A percentile compares a stretch with the other conserved stretches of the same genome.
These are phyloP conservation scores for Fusarium redolens DNA, from an alignment of 2,329 filamentous ascomycete genomes.

Conservation along the genomic window DNA sequence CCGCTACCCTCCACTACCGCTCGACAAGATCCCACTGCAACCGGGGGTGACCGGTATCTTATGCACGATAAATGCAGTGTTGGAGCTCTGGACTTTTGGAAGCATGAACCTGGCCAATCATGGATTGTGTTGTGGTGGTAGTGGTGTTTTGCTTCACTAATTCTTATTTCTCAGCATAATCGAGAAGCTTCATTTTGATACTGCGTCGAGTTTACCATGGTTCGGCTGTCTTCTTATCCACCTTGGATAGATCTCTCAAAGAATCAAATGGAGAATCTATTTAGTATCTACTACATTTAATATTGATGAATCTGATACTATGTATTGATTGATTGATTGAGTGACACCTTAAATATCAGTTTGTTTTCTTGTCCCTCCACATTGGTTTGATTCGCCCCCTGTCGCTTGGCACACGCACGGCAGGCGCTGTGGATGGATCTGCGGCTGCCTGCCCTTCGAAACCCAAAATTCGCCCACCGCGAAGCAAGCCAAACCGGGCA, in stretches of 20 bases:
- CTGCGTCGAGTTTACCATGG: not conserved
- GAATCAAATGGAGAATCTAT: not conserved
- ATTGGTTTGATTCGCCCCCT: constrained; percentile 14
- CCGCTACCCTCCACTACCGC: constrained; percentile 1
- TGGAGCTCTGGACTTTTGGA: constrained; percentile 21
- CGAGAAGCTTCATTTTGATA: not conserved
- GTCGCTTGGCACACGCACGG: constrained; percentile 23
- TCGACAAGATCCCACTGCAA: constrained; percentile 23
- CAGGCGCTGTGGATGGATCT: constrained; percentile 15
- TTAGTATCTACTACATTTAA: too few species aligned
- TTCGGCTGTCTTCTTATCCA: not conserved
- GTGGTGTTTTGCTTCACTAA: constrained; percentile 37
- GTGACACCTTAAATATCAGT: not conserved
- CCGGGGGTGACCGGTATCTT: constrained; percentile 25
- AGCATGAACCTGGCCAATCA: constrained; percentile 22
- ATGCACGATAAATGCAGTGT: constrained; percentile 36
- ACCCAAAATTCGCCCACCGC: constrained; percentile 32
- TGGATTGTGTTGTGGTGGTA: not conserved
- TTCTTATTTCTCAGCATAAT: constrained; percentile 36
- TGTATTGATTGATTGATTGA: not conserved
- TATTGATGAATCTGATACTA: not conserved
- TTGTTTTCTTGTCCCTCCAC: not conserved
- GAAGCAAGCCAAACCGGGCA: constrained; percentile 11
- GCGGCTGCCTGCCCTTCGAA: constrained; percentile 31
- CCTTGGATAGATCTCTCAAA: not conserved